These are phyloP conservation scores for Macrotyloma uniflorum DNA, from an alignment of 306 rosid genomes.

Conservation along the genomic window DNA sequence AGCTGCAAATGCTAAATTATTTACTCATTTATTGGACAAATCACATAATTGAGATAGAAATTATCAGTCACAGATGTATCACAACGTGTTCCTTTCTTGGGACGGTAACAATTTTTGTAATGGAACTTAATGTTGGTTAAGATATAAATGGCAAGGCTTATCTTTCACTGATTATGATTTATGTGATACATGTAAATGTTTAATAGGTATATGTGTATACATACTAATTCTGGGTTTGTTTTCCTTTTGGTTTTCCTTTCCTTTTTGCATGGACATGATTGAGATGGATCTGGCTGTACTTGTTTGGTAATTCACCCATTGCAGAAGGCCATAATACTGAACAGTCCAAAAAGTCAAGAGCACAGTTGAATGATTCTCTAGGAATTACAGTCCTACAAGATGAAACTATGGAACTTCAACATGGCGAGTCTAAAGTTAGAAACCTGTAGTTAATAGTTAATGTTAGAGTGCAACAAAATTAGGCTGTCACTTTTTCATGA, in stretches of 20 bases:
- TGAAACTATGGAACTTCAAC: conserved; percentile 19
- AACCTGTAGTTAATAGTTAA: background rate
- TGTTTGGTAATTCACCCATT: conserved; percentile 15
- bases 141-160: background rate
- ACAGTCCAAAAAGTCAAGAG: conserved; percentile 47
- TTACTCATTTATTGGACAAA: background rate
- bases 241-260: background rate
- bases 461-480: background rate
- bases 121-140: background rate
- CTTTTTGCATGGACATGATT: conserved; percentile 19
- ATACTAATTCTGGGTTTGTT: background rate
- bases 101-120: background rate
- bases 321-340: background rate
- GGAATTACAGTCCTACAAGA: conserved; percentile 52
- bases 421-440: background rate
- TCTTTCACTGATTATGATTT: background rate
- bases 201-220: background rate
- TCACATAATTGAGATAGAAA: conserved; percentile 9
- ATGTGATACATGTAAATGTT: background rate
- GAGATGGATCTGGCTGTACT: conserved; percentile 28
- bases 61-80: background rate
- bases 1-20: background rate
- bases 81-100: background rate
- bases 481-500: too few relatives aligned
- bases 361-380: conserved; percentile 36